These are phyloP conservation scores for Apiotrichum akiyoshidainum DNA, from an alignment of 1,284 basidiomycete species.

Conservation along the genomic window DNA sequence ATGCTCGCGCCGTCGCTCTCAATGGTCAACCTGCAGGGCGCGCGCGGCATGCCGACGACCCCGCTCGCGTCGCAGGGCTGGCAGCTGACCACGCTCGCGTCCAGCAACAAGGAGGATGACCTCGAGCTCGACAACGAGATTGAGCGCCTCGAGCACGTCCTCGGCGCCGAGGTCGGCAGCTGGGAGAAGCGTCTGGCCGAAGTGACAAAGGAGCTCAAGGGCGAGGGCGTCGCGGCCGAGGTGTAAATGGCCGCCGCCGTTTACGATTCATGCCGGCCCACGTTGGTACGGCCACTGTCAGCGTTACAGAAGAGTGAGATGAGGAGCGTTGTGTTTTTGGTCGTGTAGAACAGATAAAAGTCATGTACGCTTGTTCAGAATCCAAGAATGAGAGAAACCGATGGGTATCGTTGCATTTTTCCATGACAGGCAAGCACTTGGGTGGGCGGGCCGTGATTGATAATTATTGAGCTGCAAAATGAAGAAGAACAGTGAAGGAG, in stretches of 20 bases:
- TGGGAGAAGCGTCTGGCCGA: slow-evolving; percentile 66
- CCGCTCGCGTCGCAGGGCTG: slow-evolving; percentile 39
- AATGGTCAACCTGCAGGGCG: slow-evolving; percentile 16
- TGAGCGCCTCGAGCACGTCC: slow-evolving; percentile 35
- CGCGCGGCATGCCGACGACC: slow-evolving; percentile 37
- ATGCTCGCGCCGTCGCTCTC: slow-evolving; percentile 23
- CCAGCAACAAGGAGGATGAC: slow-evolving; percentile 38
- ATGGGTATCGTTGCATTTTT: no score
- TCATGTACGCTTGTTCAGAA: neutral
- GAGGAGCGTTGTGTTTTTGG: no score
- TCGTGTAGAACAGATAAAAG: neutral
- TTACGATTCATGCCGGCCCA: no score
- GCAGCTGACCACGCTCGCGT: slow-evolving; percentile 43
- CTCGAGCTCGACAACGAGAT: slow-evolving; percentile 53
- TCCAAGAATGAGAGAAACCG: no score
- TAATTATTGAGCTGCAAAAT: neutral
- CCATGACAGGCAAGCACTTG: neutral
- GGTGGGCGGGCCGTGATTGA: no score
- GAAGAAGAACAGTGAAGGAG: neutral
- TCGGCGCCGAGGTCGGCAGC: slow-evolving; percentile 60
- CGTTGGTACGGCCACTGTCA: no score
- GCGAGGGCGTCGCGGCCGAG: slow-evolving; percentile 19
- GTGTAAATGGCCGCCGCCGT: no score
- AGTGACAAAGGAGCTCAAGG: slow-evolving; percentile 54
- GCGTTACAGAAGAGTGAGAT: no score